phyloP scores from a whole-genome alignment of 306 rosid genomes.

The Acmispon strigosus region DNA sequence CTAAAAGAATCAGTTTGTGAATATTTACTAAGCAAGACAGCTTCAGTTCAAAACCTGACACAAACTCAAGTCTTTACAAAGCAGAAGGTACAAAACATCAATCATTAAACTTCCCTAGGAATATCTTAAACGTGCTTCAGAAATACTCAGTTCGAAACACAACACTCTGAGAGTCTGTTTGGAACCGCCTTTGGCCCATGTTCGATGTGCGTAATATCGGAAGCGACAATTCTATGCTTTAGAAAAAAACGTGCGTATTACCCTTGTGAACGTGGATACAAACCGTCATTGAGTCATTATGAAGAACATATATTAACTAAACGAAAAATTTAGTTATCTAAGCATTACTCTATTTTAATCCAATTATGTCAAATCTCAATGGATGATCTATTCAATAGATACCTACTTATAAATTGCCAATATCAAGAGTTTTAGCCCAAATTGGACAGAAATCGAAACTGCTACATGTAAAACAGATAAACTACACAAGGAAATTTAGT shows the following conservation, averaged over 20 bases:
- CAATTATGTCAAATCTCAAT: neutral
- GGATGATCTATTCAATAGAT: neutral
- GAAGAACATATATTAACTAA: neutral
- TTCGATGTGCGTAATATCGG: no score
- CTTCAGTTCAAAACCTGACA: neutral
- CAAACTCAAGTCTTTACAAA: neutral
- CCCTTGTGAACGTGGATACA: no score
- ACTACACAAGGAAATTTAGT: neutral
- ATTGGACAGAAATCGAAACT: neutral
- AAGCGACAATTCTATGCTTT: no score
- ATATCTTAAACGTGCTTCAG: neutral
- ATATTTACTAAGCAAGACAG: neutral
- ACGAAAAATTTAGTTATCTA: no score
- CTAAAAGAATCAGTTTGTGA: neutral
- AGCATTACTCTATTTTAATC: neutral
- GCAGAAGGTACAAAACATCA: neutral
- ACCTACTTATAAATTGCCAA: neutral
- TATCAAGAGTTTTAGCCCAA: neutral
- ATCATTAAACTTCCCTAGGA: neutral
- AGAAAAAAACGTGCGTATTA: no score
- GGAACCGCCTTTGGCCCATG: no score
- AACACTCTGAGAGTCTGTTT: neutral
- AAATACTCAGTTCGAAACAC: constrained; percentile 2
- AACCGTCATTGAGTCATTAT: neutral
- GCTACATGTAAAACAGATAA: neutral